phyloP scores from a whole-genome alignment of 2,329 filamentous ascomycete genomes.

The Aspergillus phoenicis region DNA sequence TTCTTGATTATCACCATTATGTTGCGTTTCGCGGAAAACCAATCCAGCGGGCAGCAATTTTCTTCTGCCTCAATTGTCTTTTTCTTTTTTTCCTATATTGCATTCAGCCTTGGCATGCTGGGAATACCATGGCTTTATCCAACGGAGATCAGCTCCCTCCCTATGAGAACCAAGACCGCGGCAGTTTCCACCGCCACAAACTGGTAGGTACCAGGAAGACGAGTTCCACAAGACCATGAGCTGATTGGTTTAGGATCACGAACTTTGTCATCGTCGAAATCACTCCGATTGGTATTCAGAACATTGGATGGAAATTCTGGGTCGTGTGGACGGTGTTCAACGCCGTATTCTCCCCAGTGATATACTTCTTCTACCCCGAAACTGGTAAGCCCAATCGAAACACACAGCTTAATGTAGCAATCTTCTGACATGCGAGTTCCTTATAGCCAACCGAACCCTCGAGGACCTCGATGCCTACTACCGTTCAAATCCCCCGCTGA shows the following conservation, averaged over 20 bases:
- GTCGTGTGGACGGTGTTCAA: conserved; percentile 52
- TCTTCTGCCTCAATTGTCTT: conserved; percentile 48
- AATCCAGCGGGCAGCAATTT: no score
- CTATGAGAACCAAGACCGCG: conserved; percentile 52
- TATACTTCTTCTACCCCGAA: conserved; percentile 47
- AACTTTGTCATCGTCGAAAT: conserved; percentile 45
- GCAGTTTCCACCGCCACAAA: conserved; percentile 54
- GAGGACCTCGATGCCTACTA: conserved; percentile 45
- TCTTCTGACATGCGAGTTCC: background rate
- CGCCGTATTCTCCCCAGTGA: conserved; percentile 50
- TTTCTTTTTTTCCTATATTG: conserved; percentile 57
- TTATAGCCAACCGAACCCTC: conserved; percentile 29
- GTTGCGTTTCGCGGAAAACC: conserved; percentile 46
- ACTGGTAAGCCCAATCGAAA: conserved; percentile 29
- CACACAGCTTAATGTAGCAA: no score
- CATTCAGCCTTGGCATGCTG: conserved; percentile 51
- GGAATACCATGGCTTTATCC: conserved; percentile 44
- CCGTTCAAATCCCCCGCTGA: conserved; percentile 41
- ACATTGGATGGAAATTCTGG: conserved; percentile 46
- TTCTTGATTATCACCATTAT: conserved; percentile 56
- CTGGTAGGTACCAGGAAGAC: conserved; percentile 44
- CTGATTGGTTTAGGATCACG: conserved; percentile 18
- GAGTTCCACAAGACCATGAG: no score
- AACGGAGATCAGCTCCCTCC: conserved; percentile 52
- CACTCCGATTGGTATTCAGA: conserved; percentile 49